Conservation (phyloP, 179 eudicot species). For the Actinidia polygama region DNA sequence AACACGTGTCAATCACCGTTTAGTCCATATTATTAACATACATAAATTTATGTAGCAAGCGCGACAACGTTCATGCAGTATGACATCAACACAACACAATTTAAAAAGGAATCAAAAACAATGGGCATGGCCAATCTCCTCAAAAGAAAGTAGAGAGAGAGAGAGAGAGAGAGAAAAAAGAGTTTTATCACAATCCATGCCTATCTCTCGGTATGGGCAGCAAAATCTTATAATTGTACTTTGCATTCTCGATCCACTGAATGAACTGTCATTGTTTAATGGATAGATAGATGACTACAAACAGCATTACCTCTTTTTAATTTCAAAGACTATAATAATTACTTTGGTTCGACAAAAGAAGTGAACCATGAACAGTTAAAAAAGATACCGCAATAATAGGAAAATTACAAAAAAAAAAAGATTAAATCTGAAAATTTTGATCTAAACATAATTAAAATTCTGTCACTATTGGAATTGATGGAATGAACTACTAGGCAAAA, state of each 20-base stretch:
- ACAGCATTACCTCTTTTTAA: neutral
- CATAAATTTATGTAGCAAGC: neutral
- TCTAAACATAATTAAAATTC: too few species aligned
- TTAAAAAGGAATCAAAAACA: neutral
- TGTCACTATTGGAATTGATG: too few species aligned
- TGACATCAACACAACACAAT: neutral
- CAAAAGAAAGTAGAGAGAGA: conserved; percentile 9
- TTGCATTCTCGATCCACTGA: neutral
- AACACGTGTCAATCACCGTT: neutral
- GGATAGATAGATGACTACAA: neutral
- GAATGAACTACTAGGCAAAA: too few species aligned
- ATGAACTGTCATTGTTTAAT: neutral
- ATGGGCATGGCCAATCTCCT: conserved; percentile 8
- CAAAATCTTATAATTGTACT: neutral
- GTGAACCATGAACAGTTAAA: too few species aligned
- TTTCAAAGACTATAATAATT: too few species aligned
- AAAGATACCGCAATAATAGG: too few species aligned
- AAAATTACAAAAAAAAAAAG: neutral
- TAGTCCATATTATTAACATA: too few species aligned
- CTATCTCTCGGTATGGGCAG: neutral
- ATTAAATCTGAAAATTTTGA: neutral
- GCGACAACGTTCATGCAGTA: neutral
- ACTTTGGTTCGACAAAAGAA: too few species aligned
- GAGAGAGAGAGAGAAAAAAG: neutral
- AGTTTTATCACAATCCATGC: too few species aligned